Evolutionary conservation across 2,329 filamentous ascomycete genomes (phyloP).

Genomic region (Apiospora koreana): DNA sequence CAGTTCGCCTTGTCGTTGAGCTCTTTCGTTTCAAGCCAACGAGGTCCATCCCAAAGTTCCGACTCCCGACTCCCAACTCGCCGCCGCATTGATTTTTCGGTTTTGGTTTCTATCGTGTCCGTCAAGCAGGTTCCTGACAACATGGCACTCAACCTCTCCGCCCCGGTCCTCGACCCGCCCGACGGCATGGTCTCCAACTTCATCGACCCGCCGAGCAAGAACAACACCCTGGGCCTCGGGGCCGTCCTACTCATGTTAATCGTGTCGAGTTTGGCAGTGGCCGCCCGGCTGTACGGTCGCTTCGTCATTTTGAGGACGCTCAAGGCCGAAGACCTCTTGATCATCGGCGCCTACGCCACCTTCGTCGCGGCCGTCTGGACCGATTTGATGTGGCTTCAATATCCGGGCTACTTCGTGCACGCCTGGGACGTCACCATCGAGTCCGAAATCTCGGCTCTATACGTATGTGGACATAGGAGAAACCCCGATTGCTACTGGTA

Average conservation of each 20-base stretch:
- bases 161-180: slow-evolving; percentile 12
- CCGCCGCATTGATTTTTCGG: background rate
- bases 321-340: background rate
- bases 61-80: too few species aligned
- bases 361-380: background rate
- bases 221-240: slow-evolving; percentile 5
- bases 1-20: background rate
- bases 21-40: background rate
- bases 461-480: slow-evolving; percentile 19
- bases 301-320: background rate
- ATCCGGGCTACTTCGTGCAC: slow-evolving; percentile 37
- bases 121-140: background rate
- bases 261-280: slow-evolving; percentile 11
- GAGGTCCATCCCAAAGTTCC: background rate
- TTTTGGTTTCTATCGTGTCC: background rate
- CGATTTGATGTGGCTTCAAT: slow-evolving; percentile 12
- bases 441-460: slow-evolving; percentile 26
- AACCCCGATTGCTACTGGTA: background rate
- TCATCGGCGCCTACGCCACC: background rate
- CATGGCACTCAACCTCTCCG: background rate
- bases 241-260: background rate
- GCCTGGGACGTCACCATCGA: slow-evolving; percentile 31
- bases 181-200: slow-evolving; percentile 13
- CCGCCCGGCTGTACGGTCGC: background rate
- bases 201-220: slow-evolving; percentile 12